phyloP scores from a whole-genome alignment of 306 rosid genomes.

The Prinsepia uniflora region DNA sequence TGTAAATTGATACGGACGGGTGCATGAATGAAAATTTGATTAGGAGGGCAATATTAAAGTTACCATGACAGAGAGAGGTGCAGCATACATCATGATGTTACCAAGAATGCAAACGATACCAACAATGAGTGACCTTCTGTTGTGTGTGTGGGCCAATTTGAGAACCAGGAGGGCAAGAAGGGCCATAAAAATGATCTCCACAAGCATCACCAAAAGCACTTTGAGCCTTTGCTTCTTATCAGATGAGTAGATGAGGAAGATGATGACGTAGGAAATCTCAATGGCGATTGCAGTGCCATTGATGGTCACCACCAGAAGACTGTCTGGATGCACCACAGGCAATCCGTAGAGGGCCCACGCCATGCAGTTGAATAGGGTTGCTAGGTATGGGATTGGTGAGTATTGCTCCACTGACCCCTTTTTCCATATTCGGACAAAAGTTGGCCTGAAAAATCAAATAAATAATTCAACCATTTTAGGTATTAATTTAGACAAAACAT shows the following conservation, averaged over 20 bases:
- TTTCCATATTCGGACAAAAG: slow-evolving; percentile 68
- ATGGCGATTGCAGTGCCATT: slow-evolving; percentile 56
- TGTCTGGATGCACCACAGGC: slow-evolving; percentile 69
- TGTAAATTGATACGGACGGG: neutral
- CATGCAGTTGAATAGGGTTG: slow-evolving; percentile 76
- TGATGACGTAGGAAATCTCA: slow-evolving; percentile 48
- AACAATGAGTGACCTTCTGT: slow-evolving; percentile 50
- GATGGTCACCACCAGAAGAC: slow-evolving; percentile 61
- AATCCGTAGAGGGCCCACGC: slow-evolving; percentile 80
- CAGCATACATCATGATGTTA: slow-evolving; percentile 89
- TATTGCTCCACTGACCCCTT: slow-evolving; percentile 71
- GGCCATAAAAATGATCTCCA: slow-evolving; percentile 45
- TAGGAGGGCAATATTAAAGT: neutral
- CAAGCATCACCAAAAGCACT: slow-evolving; percentile 31
- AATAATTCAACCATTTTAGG: too few species aligned
- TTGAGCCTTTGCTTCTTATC: slow-evolving; percentile 52
- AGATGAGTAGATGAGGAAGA: slow-evolving; percentile 61
- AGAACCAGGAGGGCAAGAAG: slow-evolving; percentile 37
- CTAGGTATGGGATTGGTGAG: slow-evolving; percentile 78
- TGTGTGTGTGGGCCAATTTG: slow-evolving; percentile 32
- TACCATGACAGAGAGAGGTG: slow-evolving; percentile 79
- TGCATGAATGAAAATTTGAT: neutral
- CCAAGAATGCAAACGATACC: slow-evolving; percentile 57
- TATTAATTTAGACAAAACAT: too few species aligned
- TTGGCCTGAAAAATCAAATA: slow-evolving; percentile 51